Base-by-base conservation (phyloP, 139 green algal species). In the Desmodesmus armatus region DNA sequence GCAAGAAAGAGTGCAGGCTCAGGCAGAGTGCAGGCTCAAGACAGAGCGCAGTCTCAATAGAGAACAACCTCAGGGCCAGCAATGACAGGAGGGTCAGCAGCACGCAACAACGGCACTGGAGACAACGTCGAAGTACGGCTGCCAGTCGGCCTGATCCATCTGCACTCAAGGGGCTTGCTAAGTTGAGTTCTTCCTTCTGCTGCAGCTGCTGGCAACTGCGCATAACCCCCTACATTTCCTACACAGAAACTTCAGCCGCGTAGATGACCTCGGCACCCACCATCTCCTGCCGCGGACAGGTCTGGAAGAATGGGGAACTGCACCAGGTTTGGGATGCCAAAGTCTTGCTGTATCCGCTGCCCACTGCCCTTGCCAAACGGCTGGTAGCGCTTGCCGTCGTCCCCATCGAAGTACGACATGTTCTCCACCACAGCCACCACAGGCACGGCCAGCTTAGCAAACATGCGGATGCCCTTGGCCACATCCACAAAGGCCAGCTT, bases 401-500 rank as follows among this genome's bases (percentile, higher is more conserved):
- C 94, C 0, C 78, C 97, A 5, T 98, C 96, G 90, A 99, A 99
- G 91, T 95, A 99, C 0, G 83, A 89, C 97, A 99, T 99, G 95
- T 99, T 99, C 92, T 99, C 97, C n/a, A 98, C 97, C 25, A 99
- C 96, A 11, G 95, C 94, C 44, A 99, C 96, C 71, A 96, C 99
- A 0, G 97, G 97, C 73, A 99, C 96, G 81, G 91, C 86, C 35
- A 99, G 91, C 78, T 96, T 96, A 17, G 96, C 95, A 92, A 99
- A 99, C 97, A 99, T 99, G 86, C 97, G 94, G 80, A 99, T 96
- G 71, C 83, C 80, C 90, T 99, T 99, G 63, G 96, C 97, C 31
- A 99, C 97, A 82, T 99, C 97, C n/a, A 99, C 96, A 91, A 98
- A 99, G 9, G 97, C 95, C 76, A 99, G 90, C 85, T 97, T 97